Conservation (phyloP, 768 basidiomycete species). For the Lepiota venenata region DNA sequence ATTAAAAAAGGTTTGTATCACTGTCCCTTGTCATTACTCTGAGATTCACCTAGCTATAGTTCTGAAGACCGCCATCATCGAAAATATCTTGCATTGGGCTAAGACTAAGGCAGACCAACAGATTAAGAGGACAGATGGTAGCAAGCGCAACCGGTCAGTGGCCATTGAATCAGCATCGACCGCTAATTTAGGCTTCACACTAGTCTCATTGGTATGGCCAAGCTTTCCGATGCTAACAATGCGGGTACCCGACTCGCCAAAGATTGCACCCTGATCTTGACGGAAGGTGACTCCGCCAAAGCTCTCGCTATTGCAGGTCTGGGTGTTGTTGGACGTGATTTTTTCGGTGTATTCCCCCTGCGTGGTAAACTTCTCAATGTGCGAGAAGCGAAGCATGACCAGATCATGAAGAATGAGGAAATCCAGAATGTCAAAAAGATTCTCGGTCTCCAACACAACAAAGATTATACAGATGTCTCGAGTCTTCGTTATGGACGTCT, state of each 20-base stretch:
- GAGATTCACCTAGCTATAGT: constrained; percentile 42
- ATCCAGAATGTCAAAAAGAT: constrained; percentile 98
- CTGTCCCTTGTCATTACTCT: background rate
- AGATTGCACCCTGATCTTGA: constrained; percentile 92
- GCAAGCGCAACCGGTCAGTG: constrained; percentile 77
- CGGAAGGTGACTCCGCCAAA: constrained; percentile 99
- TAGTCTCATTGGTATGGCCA: constrained; percentile 88
- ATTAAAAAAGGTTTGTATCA: constrained; percentile 81
- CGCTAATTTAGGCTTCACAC: background rate
- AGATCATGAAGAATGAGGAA: constrained; percentile 98
- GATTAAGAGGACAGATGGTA: constrained; percentile 93
- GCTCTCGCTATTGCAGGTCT: constrained; percentile 94
- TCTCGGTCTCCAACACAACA: constrained; percentile 92
- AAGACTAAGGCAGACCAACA: constrained; percentile 96
- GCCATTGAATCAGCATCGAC: background rate
- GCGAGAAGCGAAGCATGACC: constrained; percentile 92
- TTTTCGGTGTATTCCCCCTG: constrained; percentile 96
- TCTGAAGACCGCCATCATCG: constrained; percentile 83
- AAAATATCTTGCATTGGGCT: constrained; percentile 93
- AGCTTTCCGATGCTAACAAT: constrained; percentile 96
- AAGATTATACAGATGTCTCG: constrained; percentile 67
- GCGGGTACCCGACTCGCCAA: constrained; percentile 82
- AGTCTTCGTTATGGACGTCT: constrained; percentile 88
- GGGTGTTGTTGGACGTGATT: constrained; percentile 91
- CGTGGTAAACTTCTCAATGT: constrained; percentile 97